These are phyloP conservation scores for Perkinsus chesapeaki DNA, from an alignment of 169 alveolate genomes.

Conservation along the genomic window DNA sequence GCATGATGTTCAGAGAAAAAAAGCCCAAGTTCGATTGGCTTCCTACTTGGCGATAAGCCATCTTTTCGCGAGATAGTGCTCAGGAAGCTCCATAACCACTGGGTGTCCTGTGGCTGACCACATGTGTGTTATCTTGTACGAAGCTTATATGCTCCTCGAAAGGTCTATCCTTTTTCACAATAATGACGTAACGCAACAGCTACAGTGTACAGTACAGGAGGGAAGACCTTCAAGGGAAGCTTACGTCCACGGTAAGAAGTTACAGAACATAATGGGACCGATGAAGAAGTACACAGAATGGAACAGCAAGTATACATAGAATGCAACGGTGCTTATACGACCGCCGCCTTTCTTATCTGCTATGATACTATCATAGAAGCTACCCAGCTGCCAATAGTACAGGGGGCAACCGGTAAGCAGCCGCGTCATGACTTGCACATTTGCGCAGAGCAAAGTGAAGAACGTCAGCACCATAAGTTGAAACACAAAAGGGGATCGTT, in stretches of 20 bases:
- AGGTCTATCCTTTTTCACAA: too few relatives aligned
- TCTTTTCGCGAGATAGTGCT: too few relatives aligned
- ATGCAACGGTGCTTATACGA: neutral
- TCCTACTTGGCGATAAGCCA: too few relatives aligned
- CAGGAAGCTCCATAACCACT: too few relatives aligned
- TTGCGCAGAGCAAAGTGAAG: neutral
- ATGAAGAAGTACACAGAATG: neutral
- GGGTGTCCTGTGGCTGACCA: too few relatives aligned
- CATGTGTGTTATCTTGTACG: too few relatives aligned
- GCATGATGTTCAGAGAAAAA: too few relatives aligned
- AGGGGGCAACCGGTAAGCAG: neutral
- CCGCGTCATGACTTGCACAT: conserved; percentile 8
- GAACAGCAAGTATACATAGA: neutral
- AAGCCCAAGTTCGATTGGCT: too few relatives aligned
- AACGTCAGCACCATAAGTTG: neutral
- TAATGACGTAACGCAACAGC: neutral
- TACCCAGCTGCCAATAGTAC: neutral
- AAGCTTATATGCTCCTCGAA: too few relatives aligned
- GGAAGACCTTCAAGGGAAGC: neutral
- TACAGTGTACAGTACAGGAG: neutral
- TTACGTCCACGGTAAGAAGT: conserved; percentile 1
- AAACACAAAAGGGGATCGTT: neutral
- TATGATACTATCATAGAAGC: neutral
- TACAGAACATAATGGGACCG: conserved; percentile 3
- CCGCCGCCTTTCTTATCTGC: neutral